A percentile compares a stretch with the other conserved stretches of the same genome.
phyloP scores from a whole-genome alignment of 2,329 filamentous ascomycete genomes.

The Rutstroemia sp. region DNA sequence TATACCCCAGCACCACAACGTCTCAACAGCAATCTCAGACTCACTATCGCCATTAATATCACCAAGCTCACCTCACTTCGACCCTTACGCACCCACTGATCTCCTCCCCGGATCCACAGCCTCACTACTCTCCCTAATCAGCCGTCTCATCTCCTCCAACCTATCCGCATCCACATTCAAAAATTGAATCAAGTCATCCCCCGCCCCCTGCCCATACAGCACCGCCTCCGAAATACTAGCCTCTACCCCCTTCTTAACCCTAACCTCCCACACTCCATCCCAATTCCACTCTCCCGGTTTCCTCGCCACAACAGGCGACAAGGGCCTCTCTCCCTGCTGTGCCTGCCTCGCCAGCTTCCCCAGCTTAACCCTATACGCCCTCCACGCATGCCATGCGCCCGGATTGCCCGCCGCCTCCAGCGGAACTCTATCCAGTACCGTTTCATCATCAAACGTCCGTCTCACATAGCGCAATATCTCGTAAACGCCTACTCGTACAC shows the following conservation, averaged over 20 bases:
- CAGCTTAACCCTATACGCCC: constrained; percentile 53
- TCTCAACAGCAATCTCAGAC: too few relatives aligned
- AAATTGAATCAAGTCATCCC: constrained; percentile 68
- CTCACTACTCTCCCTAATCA: constrained; percentile 43
- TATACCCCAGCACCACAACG: not conserved
- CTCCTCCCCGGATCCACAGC: constrained; percentile 27
- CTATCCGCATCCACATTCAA: constrained; percentile 54
- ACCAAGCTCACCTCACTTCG: not conserved
- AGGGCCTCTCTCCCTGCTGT: not conserved
- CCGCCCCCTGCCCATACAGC: constrained; percentile 58
- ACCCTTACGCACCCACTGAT: constrained; percentile 4
- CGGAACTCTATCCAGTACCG: constrained; percentile 70
- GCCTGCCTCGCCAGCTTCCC: constrained; percentile 24
- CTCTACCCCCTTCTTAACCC: constrained; percentile 72
- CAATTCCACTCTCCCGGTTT: constrained; percentile 89
- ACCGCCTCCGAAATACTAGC: constrained; percentile 72
- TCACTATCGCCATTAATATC: too few relatives aligned
- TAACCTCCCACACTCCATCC: constrained; percentile 93
- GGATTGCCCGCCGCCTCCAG: constrained; percentile 80
- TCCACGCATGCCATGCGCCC: constrained; percentile 92
- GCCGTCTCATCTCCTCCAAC: constrained; percentile 50
- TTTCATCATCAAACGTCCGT: constrained; percentile 71
- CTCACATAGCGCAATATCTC: constrained; percentile 75
- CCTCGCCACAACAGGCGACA: constrained; percentile 25
- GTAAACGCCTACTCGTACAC: constrained; percentile 41